Percentiles rank a stretch among this genome's conserved stretches.
phyloP scores from a whole-genome alignment of 1,139 yeast genomes.

The Spathaspora jeffriesii region DNA sequence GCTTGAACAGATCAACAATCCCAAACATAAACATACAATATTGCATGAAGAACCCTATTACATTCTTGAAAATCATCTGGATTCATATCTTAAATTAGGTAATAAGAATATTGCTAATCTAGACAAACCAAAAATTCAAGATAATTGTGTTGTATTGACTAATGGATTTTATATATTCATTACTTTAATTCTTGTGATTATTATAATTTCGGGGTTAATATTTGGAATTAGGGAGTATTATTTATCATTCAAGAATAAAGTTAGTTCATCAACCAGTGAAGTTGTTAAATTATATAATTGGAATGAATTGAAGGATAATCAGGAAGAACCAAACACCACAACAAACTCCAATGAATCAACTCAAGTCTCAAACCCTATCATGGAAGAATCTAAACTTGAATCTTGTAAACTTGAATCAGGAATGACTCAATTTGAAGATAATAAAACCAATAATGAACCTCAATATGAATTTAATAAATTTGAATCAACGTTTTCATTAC shows the following conservation, averaged over 20 bases:
- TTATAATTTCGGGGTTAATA: constrained; percentile 21
- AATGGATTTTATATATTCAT: constrained; percentile 29
- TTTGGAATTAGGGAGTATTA: constrained; percentile 30
- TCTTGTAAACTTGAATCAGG: constrained; percentile 3
- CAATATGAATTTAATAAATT: constrained; percentile 1
- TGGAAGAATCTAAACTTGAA: constrained; percentile 3
- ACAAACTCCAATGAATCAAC: not conserved
- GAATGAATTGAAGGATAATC: constrained; percentile 5
- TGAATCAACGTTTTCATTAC: not conserved
- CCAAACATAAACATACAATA: constrained; percentile 3
- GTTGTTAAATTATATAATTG: constrained; percentile 9
- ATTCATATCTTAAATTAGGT: constrained; percentile 12
- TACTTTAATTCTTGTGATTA: constrained; percentile 21
- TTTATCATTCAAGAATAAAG: constrained; percentile 16
- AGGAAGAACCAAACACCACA: too few species aligned
- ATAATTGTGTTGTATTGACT: constrained; percentile 18
- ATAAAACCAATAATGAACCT: constrained; percentile 3
- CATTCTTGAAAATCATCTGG: constrained; percentile 9
- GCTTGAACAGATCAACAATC: not conserved
- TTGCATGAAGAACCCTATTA: constrained; percentile 11
- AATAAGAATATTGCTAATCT: not conserved
- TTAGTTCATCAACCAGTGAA: constrained; percentile 10
- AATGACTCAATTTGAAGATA: constrained; percentile 9
- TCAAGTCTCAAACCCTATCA: not conserved
- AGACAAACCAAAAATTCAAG: not conserved